Percentiles rank a stretch among this genome's conserved stretches.
These are phyloP conservation scores for Baorangia bicolor DNA, from an alignment of 768 basidiomycete species.

Conservation along the genomic window DNA sequence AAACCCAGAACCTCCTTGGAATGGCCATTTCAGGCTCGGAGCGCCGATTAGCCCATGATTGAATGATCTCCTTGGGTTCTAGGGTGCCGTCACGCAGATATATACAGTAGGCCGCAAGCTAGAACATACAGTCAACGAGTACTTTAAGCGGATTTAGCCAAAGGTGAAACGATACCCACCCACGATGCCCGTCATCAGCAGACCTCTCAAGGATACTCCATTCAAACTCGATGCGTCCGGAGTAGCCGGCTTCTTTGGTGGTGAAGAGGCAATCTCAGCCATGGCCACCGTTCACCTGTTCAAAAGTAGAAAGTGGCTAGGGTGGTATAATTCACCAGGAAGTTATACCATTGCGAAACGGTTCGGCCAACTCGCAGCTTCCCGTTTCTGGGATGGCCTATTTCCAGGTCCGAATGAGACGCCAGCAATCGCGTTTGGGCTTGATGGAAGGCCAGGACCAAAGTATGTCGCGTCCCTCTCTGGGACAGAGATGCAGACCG, in stretches of 20 bases:
- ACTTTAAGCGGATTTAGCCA: neutral
- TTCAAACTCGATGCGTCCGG: conserved; percentile 32
- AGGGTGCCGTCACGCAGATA: too few species aligned
- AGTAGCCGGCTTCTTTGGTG: conserved; percentile 38
- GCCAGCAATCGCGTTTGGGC: conserved; percentile 29
- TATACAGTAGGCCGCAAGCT: too few species aligned
- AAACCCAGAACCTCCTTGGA: too few species aligned
- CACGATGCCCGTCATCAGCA: conserved; percentile 18
- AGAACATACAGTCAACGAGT: neutral
- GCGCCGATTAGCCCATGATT: too few species aligned
- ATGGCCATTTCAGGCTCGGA: too few species aligned
- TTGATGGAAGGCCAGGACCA: conserved; percentile 31
- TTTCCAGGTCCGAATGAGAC: conserved; percentile 31
- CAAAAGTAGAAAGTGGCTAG: conserved; percentile 32
- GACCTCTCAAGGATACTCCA: conserved; percentile 1
- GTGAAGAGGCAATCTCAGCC: conserved; percentile 38
- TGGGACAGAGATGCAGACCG: conserved; percentile 30
- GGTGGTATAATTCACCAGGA: conserved; percentile 40
- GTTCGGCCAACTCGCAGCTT: conserved; percentile 31
- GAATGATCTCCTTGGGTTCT: too few species aligned
- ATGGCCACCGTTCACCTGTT: conserved; percentile 37
- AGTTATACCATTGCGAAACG: conserved; percentile 34
- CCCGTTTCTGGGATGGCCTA: conserved; percentile 32
- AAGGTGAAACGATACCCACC: neutral
- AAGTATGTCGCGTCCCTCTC: conserved; percentile 27